Conservation (phyloP, 208 protist genomes). For the Acanthamoeba quina region DNA sequence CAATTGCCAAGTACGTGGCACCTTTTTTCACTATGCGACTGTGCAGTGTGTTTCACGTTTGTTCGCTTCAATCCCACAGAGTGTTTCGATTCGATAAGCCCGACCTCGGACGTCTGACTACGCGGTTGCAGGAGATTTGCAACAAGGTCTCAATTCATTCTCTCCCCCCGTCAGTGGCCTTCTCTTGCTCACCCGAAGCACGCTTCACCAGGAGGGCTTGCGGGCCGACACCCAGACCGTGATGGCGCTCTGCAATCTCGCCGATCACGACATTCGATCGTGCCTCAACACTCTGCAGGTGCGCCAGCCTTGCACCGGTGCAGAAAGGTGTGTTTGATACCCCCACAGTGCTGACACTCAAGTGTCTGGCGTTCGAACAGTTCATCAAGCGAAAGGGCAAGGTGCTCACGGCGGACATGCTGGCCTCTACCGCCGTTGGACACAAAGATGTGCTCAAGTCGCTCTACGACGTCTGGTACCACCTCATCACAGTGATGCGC, state of each 20-base stretch:
- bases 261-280: constrained; percentile 65
- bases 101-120: not conserved
- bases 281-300: constrained; percentile 75
- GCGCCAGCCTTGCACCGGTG: not conserved
- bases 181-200: not conserved
- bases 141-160: not conserved
- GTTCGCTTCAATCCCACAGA: not conserved
- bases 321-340: not conserved
- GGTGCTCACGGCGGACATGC: constrained; percentile 21
- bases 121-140: constrained; percentile 57
- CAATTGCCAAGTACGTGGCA: not conserved
- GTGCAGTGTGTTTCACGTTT: not conserved
- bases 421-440: constrained; percentile 17
- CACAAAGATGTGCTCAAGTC: constrained; percentile 70
- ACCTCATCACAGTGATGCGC: not conserved
- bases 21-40: not conserved
- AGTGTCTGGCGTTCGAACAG: not conserved
- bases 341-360: not conserved
- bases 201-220: constrained; percentile 49
- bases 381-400: constrained; percentile 39
- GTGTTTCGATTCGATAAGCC: constrained; percentile 57
- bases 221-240: constrained; percentile 37
- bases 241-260: constrained; percentile 51
- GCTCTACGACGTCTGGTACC: constrained; percentile 34
- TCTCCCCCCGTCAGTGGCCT: not conserved